phyloP scores from a whole-genome alignment of 352 stramenopile species.

The Saprolegnia diclina region DNA sequence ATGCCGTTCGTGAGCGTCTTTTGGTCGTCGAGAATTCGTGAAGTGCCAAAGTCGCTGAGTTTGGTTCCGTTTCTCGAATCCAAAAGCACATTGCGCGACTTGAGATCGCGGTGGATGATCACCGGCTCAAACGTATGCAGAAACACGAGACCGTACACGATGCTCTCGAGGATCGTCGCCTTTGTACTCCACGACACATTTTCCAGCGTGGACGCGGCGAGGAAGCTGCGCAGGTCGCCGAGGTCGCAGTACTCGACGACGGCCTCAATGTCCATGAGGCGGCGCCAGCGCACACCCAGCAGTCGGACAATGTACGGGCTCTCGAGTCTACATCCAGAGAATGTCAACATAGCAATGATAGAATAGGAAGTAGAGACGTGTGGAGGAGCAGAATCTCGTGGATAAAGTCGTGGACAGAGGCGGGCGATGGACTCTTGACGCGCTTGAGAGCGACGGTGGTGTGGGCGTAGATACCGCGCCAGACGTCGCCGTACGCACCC shows the following conservation, averaged over 20 bases:
- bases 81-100: conserved; percentile 43
- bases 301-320: conserved; percentile 18
- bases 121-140: conserved; percentile 30
- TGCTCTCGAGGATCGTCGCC: background rate
- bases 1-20: conserved; percentile 8
- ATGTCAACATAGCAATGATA: background rate
- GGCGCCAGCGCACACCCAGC: conserved; percentile 16
- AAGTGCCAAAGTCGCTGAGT: conserved; percentile 4
- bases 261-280: conserved; percentile 1
- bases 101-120: conserved; percentile 45
- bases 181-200: background rate
- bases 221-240: conserved; percentile 18
- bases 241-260: conserved; percentile 23
- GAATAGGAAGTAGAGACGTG: background rate
- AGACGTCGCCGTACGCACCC: conserved; percentile 53
- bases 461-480: conserved; percentile 36
- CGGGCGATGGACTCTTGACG: conserved; percentile 27
- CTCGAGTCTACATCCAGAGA: conserved; percentile 5
- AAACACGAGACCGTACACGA: conserved; percentile 35
- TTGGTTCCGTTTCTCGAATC: conserved; percentile 24
- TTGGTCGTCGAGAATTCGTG: background rate
- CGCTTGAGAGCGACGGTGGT: conserved; percentile 46
- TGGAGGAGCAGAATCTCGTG: conserved; percentile 10
- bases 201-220: background rate
- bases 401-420: background rate